Evolutionary conservation across 176 grass and related monocot species (phyloP).

Genomic region (Oryza coarctata): DNA sequence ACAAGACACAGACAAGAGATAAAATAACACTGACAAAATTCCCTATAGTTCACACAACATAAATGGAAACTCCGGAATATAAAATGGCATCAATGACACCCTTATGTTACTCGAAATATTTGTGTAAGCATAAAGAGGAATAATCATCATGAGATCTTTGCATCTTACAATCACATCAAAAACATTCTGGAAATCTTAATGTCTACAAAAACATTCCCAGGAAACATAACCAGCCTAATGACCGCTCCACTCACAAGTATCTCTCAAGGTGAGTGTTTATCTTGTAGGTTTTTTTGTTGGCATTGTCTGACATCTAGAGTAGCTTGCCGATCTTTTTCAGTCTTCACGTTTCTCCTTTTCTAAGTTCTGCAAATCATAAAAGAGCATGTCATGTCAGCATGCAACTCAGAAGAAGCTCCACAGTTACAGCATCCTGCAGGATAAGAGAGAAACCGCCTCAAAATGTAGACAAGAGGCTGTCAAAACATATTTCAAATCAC

Average conservation of each 20-base stretch:
- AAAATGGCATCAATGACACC: not conserved
- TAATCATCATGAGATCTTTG: not conserved
- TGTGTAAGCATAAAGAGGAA: not conserved
- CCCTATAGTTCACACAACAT: not conserved
- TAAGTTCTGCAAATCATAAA: conserved; percentile 45
- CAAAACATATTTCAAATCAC: not conserved
- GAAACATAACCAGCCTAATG: not conserved
- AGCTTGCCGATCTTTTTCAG: conserved; percentile 9
- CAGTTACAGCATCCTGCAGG: not conserved
- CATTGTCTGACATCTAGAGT: conserved; percentile 13
- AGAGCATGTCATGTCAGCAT: conserved; percentile 11
- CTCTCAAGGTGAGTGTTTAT: not conserved
- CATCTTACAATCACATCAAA: conserved; percentile 7
- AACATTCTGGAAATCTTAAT: not conserved
- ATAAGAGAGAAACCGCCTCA: not conserved
- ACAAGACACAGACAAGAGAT: not conserved
- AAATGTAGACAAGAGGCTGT: not conserved
- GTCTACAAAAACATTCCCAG: conserved; percentile 6
- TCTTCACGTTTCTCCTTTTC: conserved; percentile 48
- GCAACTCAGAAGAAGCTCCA: not conserved
- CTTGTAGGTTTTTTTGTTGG: not conserved
- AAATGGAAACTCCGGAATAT: not conserved
- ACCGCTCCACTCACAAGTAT: not conserved
- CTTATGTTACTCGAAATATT: not conserved
- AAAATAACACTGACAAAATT: not conserved